Evolutionary conservation across 805 yeast genomes (phyloP), one percentile per base, ranked within the genome.

Genomic region (Yamadazyma sp.): DNA sequence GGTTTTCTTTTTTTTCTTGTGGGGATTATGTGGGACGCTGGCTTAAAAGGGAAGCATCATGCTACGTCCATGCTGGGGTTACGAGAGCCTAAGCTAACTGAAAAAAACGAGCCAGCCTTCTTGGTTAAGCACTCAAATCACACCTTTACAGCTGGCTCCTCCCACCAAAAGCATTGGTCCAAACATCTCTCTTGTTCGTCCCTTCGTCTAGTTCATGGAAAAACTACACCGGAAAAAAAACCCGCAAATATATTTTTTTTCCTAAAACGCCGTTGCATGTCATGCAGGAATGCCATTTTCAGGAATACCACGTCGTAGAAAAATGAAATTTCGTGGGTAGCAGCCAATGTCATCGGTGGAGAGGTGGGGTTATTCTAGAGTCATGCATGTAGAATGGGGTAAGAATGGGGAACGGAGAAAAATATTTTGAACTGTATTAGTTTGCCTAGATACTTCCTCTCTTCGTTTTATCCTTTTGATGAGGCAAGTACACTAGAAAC

Each of bases 1-100:
- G 23, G n/a, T 25, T 33, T 32, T 23, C 29, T 18, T 33, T 20
- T 33, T 33, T 33, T 22, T 22, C 36, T 24, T 33, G 36, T 33
- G 36, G 36, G 28, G 36, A 33, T n/a, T n/a, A n/a, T 18, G 28
- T 13, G 27, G 36, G 20, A 15, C n/a, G 7, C 24, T 16, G 14
- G 14, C 36, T 29, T 17, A 33, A 25, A 25, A 6, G 7, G 29
- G 36, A 33, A 33, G 10, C 15, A 6, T 12, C 9, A n/a, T 28
- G 18, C 16, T 8, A 13, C 25, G 19, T 28, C 13, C 17, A n/a
- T n/a, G n/a, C n/a, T n/a, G n/a, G n/a, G n/a, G n/a, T n/a, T n/a
- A n/a, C n/a, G n/a, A n/a, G n/a, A n/a, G n/a, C n/a, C n/a, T n/a
- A n/a, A n/a, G n/a, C n/a, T n/a, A n/a, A n/a, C n/a, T n/a, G n/a